These are phyloP conservation scores for Annulohypoxylon maeteangense DNA, from an alignment of 495 filamentous ascomycete species.

Conservation along the genomic window DNA sequence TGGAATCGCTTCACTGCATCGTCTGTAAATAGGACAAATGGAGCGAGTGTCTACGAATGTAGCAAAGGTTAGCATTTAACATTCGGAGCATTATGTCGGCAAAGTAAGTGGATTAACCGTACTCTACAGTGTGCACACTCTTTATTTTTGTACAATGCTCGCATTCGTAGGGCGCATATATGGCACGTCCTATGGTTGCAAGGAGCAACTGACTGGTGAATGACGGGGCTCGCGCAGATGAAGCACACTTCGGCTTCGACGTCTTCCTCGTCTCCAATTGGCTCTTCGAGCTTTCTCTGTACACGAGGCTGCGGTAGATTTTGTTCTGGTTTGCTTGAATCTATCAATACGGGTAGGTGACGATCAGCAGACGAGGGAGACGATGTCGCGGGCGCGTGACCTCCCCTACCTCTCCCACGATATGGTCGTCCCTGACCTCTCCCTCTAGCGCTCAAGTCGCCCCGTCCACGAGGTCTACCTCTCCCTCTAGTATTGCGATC, in stretches of 20 bases:
- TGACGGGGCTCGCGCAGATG: conserved; percentile 90
- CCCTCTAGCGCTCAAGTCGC: conserved; percentile 1
- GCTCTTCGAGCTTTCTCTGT: conserved; percentile 11
- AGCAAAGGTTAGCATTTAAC: conserved; percentile 44
- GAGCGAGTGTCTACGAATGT: conserved; percentile 71
- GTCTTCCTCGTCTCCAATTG: conserved; percentile 53
- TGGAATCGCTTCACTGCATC: conserved; percentile 81
- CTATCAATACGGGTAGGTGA: neutral
- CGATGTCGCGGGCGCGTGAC: conserved; percentile 14
- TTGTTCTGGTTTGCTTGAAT: conserved; percentile 1
- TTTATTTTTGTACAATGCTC: conserved; percentile 94
- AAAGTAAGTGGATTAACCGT: conserved; percentile 49
- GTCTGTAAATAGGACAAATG: conserved; percentile 91
- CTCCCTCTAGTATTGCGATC: conserved; percentile 51
- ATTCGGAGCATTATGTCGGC: neutral
- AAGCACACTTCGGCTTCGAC: conserved; percentile 88
- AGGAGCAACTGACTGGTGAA: conserved; percentile 85
- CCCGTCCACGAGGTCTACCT: conserved; percentile 51
- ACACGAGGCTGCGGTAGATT: conserved; percentile 13
- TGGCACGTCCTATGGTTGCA: conserved; percentile 97
- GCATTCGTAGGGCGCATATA: conserved; percentile 88
- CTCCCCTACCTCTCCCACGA: conserved; percentile 47
- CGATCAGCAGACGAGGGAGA: neutral
- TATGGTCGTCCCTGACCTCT: conserved; percentile 37
- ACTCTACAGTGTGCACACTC: conserved; percentile 94